Conservation (phyloP, 768 basidiomycete genomes). For the Coprinopsis sp. region DNA sequence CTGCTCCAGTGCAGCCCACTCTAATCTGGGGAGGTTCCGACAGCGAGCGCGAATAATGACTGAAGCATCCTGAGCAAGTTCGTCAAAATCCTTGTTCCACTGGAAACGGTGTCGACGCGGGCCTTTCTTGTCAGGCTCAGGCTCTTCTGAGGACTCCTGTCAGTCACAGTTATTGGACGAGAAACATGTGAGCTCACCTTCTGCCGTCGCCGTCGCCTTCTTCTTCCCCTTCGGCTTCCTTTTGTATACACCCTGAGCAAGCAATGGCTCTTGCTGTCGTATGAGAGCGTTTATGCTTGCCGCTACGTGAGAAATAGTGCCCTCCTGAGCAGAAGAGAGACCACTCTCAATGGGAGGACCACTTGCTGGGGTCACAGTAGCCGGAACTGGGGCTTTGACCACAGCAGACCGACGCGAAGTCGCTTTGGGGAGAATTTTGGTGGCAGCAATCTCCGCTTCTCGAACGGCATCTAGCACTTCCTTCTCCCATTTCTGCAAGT, state of each 20-base stretch:
- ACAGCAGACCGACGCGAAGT: slow-evolving; percentile 17
- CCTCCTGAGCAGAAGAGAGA: slow-evolving; percentile 5
- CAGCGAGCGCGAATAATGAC: slow-evolving; percentile 80
- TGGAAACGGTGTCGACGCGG: slow-evolving; percentile 64
- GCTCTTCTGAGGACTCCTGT: slow-evolving; percentile 4
- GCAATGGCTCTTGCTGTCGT: slow-evolving; percentile 6
- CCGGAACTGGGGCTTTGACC: slow-evolving; percentile 8
- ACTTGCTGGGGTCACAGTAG: no score
- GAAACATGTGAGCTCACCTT: not conserved
- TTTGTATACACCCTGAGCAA: slow-evolving; percentile 10
- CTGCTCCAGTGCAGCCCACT: slow-evolving; percentile 70
- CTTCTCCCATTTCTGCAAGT: slow-evolving; percentile 56
- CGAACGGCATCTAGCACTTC: slow-evolving; percentile 53
- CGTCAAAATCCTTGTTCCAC: slow-evolving; percentile 87
- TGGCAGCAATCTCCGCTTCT: slow-evolving; percentile 48
- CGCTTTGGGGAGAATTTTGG: slow-evolving; percentile 38
- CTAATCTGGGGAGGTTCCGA: slow-evolving; percentile 52
- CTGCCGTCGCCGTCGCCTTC: slow-evolving; percentile 21
- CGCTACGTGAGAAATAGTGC: not conserved
- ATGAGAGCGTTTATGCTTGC: slow-evolving; percentile 2
- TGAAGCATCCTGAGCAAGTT: slow-evolving; percentile 80
- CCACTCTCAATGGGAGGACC: no score
- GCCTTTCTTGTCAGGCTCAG: slow-evolving; percentile 31
- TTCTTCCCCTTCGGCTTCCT: slow-evolving; percentile 16
- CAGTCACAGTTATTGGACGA: not conserved